phyloP scores from a whole-genome alignment of 1,139 yeast genomes.

The Magnusiomyces paraingens region DNA sequence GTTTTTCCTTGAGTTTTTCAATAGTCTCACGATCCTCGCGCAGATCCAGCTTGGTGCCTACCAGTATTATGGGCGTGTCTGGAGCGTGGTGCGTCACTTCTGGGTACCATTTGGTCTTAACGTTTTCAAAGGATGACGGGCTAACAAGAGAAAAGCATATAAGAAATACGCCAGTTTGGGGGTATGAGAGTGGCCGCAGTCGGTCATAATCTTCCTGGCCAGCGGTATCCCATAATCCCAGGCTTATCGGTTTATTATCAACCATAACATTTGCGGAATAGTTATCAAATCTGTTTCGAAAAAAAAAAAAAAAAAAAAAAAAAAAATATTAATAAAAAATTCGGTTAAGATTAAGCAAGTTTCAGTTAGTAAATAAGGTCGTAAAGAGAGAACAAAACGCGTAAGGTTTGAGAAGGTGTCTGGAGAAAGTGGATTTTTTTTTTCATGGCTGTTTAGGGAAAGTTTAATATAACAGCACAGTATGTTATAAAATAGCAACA shows the following conservation, averaged over 20 bases:
- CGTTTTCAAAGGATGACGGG: slow-evolving; percentile 97
- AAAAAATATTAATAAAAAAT: no score
- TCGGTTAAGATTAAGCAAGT: not conserved
- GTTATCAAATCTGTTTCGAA: slow-evolving; percentile 52
- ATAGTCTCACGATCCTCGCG: slow-evolving; percentile 88
- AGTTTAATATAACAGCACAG: no score
- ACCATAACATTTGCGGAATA: slow-evolving; percentile 83
- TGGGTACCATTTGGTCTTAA: slow-evolving; percentile 97
- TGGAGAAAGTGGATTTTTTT: no score
- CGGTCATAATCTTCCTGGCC: slow-evolving; percentile 99
- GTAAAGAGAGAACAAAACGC: not conserved
- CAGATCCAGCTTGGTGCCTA: slow-evolving; percentile 92
- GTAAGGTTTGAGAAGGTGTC: no score
- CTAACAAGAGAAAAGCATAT: slow-evolving; percentile 94
- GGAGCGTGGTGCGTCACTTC: slow-evolving; percentile 98
- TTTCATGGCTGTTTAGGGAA: no score
- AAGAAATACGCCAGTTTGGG: slow-evolving; percentile 92
- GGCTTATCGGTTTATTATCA: slow-evolving; percentile 36
- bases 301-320: not conserved
- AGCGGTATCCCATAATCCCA: slow-evolving; percentile 95
- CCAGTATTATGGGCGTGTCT: slow-evolving; percentile 92
- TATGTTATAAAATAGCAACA: no score
- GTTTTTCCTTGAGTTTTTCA: slow-evolving; percentile 85
- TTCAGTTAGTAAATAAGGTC: not conserved
- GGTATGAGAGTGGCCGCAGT: slow-evolving; percentile 91